Conservation (phyloP, 495 filamentous ascomycete species). For the Talaromyces adpressus region DNA sequence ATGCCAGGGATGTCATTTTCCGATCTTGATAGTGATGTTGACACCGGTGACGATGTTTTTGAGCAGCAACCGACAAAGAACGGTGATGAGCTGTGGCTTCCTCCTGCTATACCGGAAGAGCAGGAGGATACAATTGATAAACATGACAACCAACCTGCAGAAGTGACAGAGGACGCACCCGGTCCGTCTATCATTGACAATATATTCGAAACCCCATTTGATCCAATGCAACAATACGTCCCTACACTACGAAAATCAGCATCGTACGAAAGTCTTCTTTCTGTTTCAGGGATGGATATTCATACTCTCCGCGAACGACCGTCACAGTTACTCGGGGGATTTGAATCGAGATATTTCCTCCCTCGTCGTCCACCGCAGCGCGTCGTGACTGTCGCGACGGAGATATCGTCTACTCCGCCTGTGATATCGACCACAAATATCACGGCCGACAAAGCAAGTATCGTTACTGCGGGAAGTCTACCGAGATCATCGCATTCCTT, state of each 20-base stretch:
- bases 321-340: constrained; percentile 14
- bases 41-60: constrained; percentile 5
- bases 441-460: constrained; percentile 26
- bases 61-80: constrained; percentile 15
- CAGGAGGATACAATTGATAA: constrained; percentile 19
- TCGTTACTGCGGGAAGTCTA: constrained; percentile 8
- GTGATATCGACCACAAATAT: constrained; percentile 39
- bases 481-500: constrained; percentile 27
- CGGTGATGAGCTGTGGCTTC: constrained; percentile 14
- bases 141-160: constrained; percentile 2
- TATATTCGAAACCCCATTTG: constrained; percentile 10
- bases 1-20: constrained; percentile 7
- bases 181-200: constrained; percentile 19
- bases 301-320: constrained; percentile 32
- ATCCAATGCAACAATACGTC: constrained; percentile 16
- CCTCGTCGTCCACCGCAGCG: constrained; percentile 26
- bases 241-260: constrained; percentile 25
- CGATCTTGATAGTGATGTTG: neutral
- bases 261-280: constrained; percentile 47
- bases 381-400: constrained; percentile 27
- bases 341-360: constrained; percentile 21
- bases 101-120: constrained; percentile 37
- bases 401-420: constrained; percentile 32
- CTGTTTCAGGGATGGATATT: constrained; percentile 45
- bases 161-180: constrained; percentile 6